Conservation (phyloP, 208 protist genomes). For the Leishmania turanica region DNA sequence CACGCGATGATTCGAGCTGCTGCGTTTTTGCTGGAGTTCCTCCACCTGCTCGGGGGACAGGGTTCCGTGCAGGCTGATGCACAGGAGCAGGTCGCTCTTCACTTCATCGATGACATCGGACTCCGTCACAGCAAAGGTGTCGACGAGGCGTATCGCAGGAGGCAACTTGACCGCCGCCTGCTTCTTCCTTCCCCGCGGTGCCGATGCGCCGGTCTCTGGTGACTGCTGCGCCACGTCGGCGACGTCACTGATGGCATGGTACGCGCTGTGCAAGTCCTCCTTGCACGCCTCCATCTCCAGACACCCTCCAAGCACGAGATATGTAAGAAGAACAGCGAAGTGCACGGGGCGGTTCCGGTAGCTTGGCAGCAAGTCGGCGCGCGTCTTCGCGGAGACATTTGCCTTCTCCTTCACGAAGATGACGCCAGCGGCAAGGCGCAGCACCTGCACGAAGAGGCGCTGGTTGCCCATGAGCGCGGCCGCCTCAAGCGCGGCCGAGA, state of each 20-base stretch:
- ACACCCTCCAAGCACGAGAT: slow-evolving; percentile 38
- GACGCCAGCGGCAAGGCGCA: slow-evolving; percentile 42
- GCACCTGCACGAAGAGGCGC: slow-evolving; percentile 73
- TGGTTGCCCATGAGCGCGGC: slow-evolving; percentile 55
- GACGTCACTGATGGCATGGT: slow-evolving; percentile 27
- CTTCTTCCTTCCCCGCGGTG: slow-evolving; percentile 22
- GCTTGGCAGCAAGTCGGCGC: slow-evolving; percentile 22
- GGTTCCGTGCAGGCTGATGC: slow-evolving; percentile 50
- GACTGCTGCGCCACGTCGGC: slow-evolving; percentile 11
- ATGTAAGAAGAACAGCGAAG: slow-evolving; percentile 43
- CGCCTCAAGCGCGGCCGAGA: slow-evolving; percentile 46
- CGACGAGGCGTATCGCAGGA: slow-evolving; percentile 12
- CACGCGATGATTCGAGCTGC: slow-evolving; percentile 39
- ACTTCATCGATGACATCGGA: slow-evolving; percentile 64
- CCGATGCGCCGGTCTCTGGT: slow-evolving; percentile 4
- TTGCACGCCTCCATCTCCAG: slow-evolving; percentile 26
- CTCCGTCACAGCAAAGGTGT: slow-evolving; percentile 33
- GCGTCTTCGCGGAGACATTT: slow-evolving; percentile 10
- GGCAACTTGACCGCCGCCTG: slow-evolving; percentile 15
- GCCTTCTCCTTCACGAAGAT: slow-evolving; percentile 29
- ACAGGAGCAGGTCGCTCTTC: slow-evolving; percentile 73
- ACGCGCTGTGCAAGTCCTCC: slow-evolving; percentile 36
- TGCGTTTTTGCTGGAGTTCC: slow-evolving; percentile 18
- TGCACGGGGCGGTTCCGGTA: slow-evolving; percentile 26
- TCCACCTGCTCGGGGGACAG: slow-evolving; percentile 27